phyloP scores from a whole-genome alignment of 2,329 filamentous ascomycete species.

The Colletotrichum chlorophyti region DNA sequence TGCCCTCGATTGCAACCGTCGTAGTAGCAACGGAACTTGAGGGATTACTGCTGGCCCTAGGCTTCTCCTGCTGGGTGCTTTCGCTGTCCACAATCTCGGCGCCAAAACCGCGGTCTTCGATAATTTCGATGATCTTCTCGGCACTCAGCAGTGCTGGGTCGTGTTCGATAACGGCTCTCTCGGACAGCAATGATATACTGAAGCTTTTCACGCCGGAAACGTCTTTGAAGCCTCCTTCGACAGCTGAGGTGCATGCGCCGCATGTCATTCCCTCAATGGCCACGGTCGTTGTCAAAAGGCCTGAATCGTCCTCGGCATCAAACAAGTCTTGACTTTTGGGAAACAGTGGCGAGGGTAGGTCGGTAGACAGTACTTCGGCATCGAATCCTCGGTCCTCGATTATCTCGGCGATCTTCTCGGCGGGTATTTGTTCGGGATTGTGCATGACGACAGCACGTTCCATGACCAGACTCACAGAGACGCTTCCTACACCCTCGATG shows the following conservation, averaged over 20 bases:
- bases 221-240: constrained; percentile 81
- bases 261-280: constrained; percentile 90
- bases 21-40: constrained; percentile 67
- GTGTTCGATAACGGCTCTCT: constrained; percentile 86
- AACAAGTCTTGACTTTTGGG: constrained; percentile 40
- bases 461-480: constrained; percentile 94
- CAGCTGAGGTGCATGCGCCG: constrained; percentile 85
- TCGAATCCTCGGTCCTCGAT: constrained; percentile 95
- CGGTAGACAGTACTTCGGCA: constrained; percentile 84
- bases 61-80: constrained; percentile 37
- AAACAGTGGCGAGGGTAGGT: constrained; percentile 65
- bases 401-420: constrained; percentile 80
- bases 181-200: constrained; percentile 83
- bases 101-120: constrained; percentile 79
- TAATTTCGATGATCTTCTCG: constrained; percentile 63
- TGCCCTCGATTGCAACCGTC: constrained; percentile 89
- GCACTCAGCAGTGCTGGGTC: constrained; percentile 63
- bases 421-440: constrained; percentile 75
- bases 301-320: constrained; percentile 45
- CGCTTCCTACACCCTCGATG: constrained; percentile 80
- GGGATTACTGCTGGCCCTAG: constrained; percentile 36
- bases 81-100: constrained; percentile 73
- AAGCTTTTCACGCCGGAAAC: constrained; percentile 76
- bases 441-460: constrained; percentile 95
- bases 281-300: constrained; percentile 72